Evolutionary conservation across 371 early-diverging fungal genomes (phyloP).

Genomic region (Apophysomyces trapeziformis): DNA sequence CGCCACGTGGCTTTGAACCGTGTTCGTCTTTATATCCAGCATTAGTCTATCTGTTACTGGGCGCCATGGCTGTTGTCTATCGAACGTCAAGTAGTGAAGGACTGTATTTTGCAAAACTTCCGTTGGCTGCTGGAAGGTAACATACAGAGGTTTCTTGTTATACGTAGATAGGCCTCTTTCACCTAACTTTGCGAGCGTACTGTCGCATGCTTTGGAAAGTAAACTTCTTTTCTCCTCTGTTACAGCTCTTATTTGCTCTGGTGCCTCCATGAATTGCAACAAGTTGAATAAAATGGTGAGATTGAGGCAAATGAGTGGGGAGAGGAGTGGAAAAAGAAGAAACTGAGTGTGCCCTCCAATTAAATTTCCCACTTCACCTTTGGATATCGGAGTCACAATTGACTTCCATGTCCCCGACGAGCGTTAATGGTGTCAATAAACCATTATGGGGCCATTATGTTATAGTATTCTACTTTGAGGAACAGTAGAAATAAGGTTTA

Average conservation of each 20-base stretch:
- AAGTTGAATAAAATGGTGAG: conserved; percentile 5
- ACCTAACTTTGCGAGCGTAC: conserved; percentile 1
- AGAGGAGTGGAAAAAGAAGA: conserved; percentile 9
- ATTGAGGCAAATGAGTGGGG: conserved; percentile 10
- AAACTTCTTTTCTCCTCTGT: not conserved
- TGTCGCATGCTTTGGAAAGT: conserved; percentile 7
- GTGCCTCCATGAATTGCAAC: conserved; percentile 4
- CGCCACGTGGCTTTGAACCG: conserved; percentile 21
- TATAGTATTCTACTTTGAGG: no score
- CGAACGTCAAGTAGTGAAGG: conserved; percentile 5
- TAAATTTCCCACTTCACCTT: conserved; percentile 3
- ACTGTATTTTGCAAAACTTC: conserved; percentile 16
- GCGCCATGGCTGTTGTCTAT: conserved; percentile 15
- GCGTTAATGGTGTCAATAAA: no score
- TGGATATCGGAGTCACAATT: conserved; percentile 4
- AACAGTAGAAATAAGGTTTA: no score
- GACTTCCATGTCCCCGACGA: not conserved
- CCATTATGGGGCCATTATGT: no score
- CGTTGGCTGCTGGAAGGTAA: conserved; percentile 22
- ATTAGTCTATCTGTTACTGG: conserved; percentile 5
- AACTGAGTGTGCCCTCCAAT: conserved; percentile 4
- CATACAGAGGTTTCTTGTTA: conserved; percentile 18
- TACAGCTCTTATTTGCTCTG: conserved; percentile 1
- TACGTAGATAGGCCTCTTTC: conserved; percentile 10
- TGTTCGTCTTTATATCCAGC: conserved; percentile 14